Percentiles rank a stretch among this genome's conserved stretches.
These are phyloP conservation scores for Talaromyces sp. DNA, from an alignment of 2,329 filamentous ascomycete species.

Conservation along the genomic window DNA sequence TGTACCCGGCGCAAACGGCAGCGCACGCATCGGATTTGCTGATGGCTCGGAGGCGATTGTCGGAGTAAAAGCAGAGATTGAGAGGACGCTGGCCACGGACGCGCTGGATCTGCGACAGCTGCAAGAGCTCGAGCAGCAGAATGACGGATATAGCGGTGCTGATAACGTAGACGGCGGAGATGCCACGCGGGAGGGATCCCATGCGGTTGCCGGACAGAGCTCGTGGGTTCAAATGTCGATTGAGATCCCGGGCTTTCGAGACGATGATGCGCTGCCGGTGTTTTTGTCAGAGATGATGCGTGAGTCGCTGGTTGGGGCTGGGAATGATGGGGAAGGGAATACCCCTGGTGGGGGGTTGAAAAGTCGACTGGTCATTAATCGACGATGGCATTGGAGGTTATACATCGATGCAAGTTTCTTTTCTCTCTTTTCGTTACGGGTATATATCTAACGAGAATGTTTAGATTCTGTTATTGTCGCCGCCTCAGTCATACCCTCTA, in stretches of 20 bases:
- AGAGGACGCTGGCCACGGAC: constrained; percentile 55
- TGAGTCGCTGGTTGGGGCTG: constrained; percentile 71
- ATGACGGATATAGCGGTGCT: constrained; percentile 13
- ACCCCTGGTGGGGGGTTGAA: constrained; percentile 66
- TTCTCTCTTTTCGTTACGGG: constrained; percentile 6
- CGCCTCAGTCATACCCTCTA: constrained; percentile 85
- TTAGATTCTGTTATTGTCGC: constrained; percentile 88
- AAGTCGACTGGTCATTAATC: constrained; percentile 78
- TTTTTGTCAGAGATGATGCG: constrained; percentile 84
- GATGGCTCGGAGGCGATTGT: constrained; percentile 96
- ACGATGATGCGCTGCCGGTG: constrained; percentile 85
- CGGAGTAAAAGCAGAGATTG: constrained; percentile 91
- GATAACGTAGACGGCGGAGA: constrained; percentile 23
- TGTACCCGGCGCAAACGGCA: constrained; percentile 83
- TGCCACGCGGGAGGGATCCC: constrained; percentile 13
- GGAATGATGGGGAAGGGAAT: constrained; percentile 60
- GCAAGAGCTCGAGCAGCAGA: constrained; percentile 29
- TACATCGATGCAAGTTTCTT: constrained; percentile 74
- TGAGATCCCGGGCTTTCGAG: constrained; percentile 83
- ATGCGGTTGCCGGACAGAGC: constrained; percentile 44
- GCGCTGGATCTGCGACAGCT: constrained; percentile 36
- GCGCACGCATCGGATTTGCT: constrained; percentile 86
- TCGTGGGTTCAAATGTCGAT: constrained; percentile 86
- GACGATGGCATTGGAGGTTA: constrained; percentile 90
- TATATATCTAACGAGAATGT: constrained; percentile 12